Conservation (phyloP, 345 rosid genomes). For the Odontarrhena argentea region DNA sequence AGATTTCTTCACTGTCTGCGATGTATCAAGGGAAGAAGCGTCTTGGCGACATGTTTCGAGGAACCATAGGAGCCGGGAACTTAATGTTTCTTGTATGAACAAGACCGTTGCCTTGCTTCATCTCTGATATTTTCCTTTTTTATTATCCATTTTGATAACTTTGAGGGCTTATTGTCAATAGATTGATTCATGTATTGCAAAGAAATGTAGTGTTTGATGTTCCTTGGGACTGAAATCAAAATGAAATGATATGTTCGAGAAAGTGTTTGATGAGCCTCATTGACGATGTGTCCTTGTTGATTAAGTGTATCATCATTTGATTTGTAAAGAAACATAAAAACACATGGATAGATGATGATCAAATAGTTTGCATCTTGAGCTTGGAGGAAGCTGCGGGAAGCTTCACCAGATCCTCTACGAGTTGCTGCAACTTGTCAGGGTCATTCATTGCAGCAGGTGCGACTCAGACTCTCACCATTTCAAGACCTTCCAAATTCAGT, state of each 20-base stretch:
- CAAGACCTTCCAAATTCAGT: not conserved
- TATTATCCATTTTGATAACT: slow-evolving; percentile 9
- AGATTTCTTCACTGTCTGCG: slow-evolving; percentile 74
- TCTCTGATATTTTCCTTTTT: slow-evolving; percentile 38
- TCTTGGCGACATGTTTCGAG: slow-evolving; percentile 84
- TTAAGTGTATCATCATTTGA: no score
- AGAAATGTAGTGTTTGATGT: not conserved
- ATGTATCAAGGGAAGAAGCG: slow-evolving; percentile 46
- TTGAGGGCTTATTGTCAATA: not conserved
- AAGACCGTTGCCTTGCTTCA: slow-evolving; percentile 78
- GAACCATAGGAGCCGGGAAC: slow-evolving; percentile 70
- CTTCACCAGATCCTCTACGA: slow-evolving; percentile 2
- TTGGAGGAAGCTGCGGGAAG: slow-evolving; percentile 13
- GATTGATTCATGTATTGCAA: slow-evolving; percentile 11
- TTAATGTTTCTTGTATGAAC: slow-evolving; percentile 80
- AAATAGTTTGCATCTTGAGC: slow-evolving; percentile 1
- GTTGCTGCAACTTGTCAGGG: not conserved
- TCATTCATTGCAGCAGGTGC: not conserved
- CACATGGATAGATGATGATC: not conserved
- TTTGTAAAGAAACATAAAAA: no score
- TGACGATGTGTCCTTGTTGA: no score
- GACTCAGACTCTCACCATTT: not conserved
- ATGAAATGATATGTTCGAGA: not conserved
- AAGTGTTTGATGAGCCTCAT: no score
- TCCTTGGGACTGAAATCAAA: not conserved